Base-by-base conservation (phyloP, 805 yeast species). In the Wickerhamomyces queroliae region DNA sequence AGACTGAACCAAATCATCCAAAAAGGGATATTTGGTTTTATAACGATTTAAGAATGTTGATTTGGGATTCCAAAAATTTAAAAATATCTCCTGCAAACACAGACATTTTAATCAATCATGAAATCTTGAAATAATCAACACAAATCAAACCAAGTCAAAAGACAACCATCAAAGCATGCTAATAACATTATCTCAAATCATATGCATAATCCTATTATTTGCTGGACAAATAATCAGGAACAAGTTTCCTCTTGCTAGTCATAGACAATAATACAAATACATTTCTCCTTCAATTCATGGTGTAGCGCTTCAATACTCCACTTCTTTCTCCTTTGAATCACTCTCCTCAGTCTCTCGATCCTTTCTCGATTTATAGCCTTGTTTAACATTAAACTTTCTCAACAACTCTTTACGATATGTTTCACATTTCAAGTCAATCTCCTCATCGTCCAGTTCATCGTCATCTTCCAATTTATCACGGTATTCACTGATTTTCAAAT, bases 381-480 rank as follows among this genome's bases (percentile, higher is more conserved):
- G 12, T 6, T 17, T 30, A 10, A 19, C 22, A 30, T 30, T 30
- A 16, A 30, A 8, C 9, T 18, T 11, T 17, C 35, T 39, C 27
- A 44, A 13, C 30, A 63, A 33, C 7, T 34, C 36, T n/a, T 46
- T 39, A 40, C 67, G 53, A 32, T 45, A 63, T 10, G 45, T 52
- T 8, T 49, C 42, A 17, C 69, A 64, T 36, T 45, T 44, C 16
- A 38, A 15, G 2, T 66, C 70, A 12, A 67, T 61, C 25, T 56
- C 63, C 0, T 55, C 59, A 22, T 59, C 80, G 1, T 57, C 63
- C 21, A 62, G 37, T 13, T 58, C 64, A 9, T 33, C 53, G 7
- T 64, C 61, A 21, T 76, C 82, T 45, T 78, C 84, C 16, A 79
- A 50, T 28, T 56, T 36, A 36, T 76, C 83, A 18, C 80, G 48